Base-by-base conservation (phyloP, 345 rosid species). In the Jatropha curcas region DNA sequence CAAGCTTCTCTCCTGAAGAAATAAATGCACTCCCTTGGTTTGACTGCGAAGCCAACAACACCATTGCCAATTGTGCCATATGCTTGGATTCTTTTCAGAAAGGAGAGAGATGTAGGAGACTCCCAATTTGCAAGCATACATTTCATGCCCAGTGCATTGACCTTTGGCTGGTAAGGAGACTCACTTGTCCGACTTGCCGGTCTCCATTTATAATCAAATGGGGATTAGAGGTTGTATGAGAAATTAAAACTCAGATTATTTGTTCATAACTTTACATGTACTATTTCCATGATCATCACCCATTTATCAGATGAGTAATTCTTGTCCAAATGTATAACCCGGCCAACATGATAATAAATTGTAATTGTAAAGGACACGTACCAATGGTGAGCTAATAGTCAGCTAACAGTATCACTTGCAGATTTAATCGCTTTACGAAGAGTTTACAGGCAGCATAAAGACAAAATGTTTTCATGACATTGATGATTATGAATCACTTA, bases 121-220 rank as follows among this genome's bases (percentile, higher is more conserved):
- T 82, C 35, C 75, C 84, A 0, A 35, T 28, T 28, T 82, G 88
- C 79, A 61, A 39, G 8, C 84, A 78, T 43, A 68, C 60, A 16
- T 76, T 78, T 50, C 81, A 85, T 76, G 71, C 70, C 0, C 27
- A 13, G 1, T 78, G 84, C 17, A 74, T 76, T 22, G 81, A 82
- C 50, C 81, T 51, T 67, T 82, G 80, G 84, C 3, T 82, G 63
- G 51, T 31, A 33, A 77, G 74, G 19, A 75, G 70, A 60, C 75
- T 60, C 59, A 62, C 68, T 51, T 76, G 82, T 48, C 85, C 86
- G 25, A 74, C 60, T 68, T 82, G 86, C 59, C 81, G 86, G 4
- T 77, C 77, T 16, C 68, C 76, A 0, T 73, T 85, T 19, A 37
- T 10, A 8, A 55, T 53, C 46, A n/a, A 52, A 6, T 2, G 10